These are phyloP conservation scores for Ascosphaera apis DNA, from an alignment of 2,329 filamentous ascomycete species.

Conservation along the genomic window DNA sequence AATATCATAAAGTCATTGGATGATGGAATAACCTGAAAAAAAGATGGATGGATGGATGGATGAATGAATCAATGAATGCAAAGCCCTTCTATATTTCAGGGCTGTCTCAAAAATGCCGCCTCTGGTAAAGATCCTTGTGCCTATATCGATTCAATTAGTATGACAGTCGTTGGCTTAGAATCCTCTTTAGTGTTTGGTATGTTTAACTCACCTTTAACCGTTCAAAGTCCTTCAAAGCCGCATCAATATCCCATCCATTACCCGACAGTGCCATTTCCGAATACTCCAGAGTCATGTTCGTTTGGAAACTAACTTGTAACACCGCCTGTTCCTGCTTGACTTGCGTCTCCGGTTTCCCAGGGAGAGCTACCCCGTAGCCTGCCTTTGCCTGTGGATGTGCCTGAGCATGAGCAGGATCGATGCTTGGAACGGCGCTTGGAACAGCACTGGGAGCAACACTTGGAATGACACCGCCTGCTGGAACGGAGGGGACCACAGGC, in stretches of 20 bases:
- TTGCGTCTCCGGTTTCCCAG: slow-evolving; percentile 24
- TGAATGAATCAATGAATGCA: not conserved
- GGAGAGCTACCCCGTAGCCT: slow-evolving; percentile 18
- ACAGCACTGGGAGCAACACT: slow-evolving; percentile 7
- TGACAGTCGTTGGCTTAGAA: not conserved
- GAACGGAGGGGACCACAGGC: slow-evolving; percentile 6
- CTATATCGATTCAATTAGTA: slow-evolving; percentile 2
- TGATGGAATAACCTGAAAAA: not conserved
- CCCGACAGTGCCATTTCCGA: slow-evolving; percentile 61
- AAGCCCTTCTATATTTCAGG: slow-evolving; percentile 3
- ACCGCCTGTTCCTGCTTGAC: slow-evolving; percentile 47
- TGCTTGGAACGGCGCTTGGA: slow-evolving; percentile 9
- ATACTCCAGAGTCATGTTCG: slow-evolving; percentile 58
- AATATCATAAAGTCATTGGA: too few relatives aligned
- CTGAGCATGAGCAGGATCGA: slow-evolving; percentile 5
- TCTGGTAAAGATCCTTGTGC: slow-evolving; percentile 6
- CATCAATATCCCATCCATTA: slow-evolving; percentile 57
- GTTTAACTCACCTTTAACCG: slow-evolving; percentile 40
- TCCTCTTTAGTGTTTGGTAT: not conserved
- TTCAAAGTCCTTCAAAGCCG: slow-evolving; percentile 52
- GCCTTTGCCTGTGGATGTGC: slow-evolving; percentile 12
- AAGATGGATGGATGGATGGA: not conserved
- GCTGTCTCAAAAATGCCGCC: slow-evolving; percentile 6
- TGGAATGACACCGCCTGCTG: slow-evolving; percentile 9
- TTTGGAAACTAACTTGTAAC: slow-evolving; percentile 48